Base-by-base conservation (phyloP, 2,329 filamentous ascomycete genomes). In the Cercospora citrullina region DNA sequence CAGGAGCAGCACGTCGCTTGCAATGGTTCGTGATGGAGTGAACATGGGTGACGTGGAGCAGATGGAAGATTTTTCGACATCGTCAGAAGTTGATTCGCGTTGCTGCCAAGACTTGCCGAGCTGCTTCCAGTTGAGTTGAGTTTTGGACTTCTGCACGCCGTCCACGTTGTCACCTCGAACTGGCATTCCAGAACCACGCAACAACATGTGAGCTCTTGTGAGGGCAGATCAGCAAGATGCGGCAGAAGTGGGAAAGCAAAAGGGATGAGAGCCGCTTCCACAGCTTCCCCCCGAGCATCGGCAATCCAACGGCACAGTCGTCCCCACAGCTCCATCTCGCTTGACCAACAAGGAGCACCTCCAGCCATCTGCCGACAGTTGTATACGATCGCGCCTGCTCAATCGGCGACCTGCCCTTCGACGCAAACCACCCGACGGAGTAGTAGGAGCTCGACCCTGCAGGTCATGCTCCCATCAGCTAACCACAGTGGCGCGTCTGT, bases 291-390 rank as follows among this genome's bases (percentile, higher is more conserved):
- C 48, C 48, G 23, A 26, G 21, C 21, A 28, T 53, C 48, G 48
- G 48, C 48, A 28, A 16, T 53, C 48, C 48, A 12, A 53, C 48
- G 48, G 48, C 48, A 53, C 48, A 53, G 21, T 53, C 48, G 48
- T 53, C 48, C 23, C 48, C 48, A 53, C 39, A 3, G 59, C 59
- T 45, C 59, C 59, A 61, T 61, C 36, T 61, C 33, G 33, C 33
- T 26, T 53, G 48, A 53, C 48, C 48, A 53, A 53, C 48, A 53
- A 53, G 48, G 28, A 3, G 48, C 10, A 45, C 18, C 36, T 45
- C 39, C 18, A n/a, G 36, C 59, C 36, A 45, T 42, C 59, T 61
- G 39, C 59, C 59, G 59, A 61, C 59, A 45, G 48, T 28, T 61
- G 21, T 61, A 48, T 8, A 48, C 59, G 59, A 23, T 26, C 10